Evolutionary conservation across 805 yeast species (phyloP), one percentile per base, ranked within the genome.

Genomic region (Yamadazyma scolyti): DNA sequence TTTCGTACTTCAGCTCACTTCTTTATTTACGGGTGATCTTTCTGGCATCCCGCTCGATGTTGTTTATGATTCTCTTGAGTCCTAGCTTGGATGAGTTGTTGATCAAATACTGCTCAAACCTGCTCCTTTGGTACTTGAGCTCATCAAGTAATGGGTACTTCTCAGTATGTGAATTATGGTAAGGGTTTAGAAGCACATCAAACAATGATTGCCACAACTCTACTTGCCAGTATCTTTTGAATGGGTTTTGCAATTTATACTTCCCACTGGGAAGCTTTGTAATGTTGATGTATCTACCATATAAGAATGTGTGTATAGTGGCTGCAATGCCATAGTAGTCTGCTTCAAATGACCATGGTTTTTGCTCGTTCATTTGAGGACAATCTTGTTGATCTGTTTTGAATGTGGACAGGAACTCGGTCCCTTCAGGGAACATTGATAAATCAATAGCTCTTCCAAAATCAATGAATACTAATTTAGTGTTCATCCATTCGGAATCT

Each of bases 311-410:
- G 46, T 87, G 90, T 2, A 86, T 61, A 0, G 83, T 73, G 20
- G 77, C 72, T 0, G 96, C 96, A 12, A 85, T 40, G 0, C 96
- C 96, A 52, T 72, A 82, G 50, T 86, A 86, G 56, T 88, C 97
- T 3, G 81, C 79, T 49, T 88, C 87, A 47, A 71, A 84, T 2
- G 75, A 72, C 94, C 95, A 88, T 0, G 82, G 71, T 30, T 63
- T 47, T 4, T 70, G 61, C 3, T 69, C 54, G 32, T 75, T 60
- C 77, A 84, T 75, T 44, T 81, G 86, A 4, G 75, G 75, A 48
- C 94, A 85, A 43, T 83, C 94, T 40, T 75, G 83, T 33, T 73
- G 68, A 39, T 79, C 83, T 1, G 77, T 59, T 18, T 68, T 64
- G 79, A 83, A 78, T 42, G 72, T 65, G 12, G 82, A 70, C 23